Conservation (phyloP, 495 filamentous ascomycete species). For the Aspergillus ellipticus region DNA sequence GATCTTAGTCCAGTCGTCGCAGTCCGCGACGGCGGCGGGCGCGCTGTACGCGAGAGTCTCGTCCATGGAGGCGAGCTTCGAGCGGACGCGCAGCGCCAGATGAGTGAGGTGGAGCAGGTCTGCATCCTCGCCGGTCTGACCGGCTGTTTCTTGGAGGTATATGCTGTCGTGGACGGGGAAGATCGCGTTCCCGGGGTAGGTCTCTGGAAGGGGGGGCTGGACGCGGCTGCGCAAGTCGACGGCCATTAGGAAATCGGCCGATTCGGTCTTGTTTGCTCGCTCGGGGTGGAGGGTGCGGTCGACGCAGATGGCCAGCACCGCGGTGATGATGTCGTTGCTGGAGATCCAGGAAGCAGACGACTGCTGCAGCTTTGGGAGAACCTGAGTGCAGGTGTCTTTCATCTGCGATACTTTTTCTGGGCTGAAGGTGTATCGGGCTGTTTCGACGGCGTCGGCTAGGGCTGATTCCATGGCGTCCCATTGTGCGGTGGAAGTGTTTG, state of each 20-base stretch:
- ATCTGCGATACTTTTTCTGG: conserved; percentile 2
- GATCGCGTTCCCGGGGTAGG: conserved; percentile 10
- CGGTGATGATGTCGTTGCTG: conserved; percentile 3
- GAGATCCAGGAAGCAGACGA: neutral
- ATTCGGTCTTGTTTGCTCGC: neutral
- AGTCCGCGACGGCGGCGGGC: neutral
- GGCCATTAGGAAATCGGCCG: neutral
- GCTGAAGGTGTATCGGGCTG: neutral
- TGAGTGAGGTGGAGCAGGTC: conserved; percentile 3
- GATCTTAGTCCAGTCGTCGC: neutral
- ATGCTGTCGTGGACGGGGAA: conserved; percentile 1
- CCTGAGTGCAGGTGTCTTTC: neutral
- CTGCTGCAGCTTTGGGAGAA: conserved; percentile 2
- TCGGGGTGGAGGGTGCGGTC: neutral
- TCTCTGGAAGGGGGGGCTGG: conserved; percentile 5
- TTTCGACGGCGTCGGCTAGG: neutral
- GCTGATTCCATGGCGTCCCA: conserved; percentile 4
- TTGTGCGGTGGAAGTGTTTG: conserved; percentile 5
- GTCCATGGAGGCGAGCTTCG: conserved; percentile 1
- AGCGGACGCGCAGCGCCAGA: neutral
- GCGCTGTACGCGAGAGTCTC: conserved; percentile 1
- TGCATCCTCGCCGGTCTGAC: neutral
- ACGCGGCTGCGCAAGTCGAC: conserved; percentile 7
- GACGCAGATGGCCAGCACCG: neutral
- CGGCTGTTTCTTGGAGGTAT: neutral